phyloP scores from a whole-genome alignment of 2,329 filamentous ascomycete genomes.

The Delphinella strobiligena region DNA sequence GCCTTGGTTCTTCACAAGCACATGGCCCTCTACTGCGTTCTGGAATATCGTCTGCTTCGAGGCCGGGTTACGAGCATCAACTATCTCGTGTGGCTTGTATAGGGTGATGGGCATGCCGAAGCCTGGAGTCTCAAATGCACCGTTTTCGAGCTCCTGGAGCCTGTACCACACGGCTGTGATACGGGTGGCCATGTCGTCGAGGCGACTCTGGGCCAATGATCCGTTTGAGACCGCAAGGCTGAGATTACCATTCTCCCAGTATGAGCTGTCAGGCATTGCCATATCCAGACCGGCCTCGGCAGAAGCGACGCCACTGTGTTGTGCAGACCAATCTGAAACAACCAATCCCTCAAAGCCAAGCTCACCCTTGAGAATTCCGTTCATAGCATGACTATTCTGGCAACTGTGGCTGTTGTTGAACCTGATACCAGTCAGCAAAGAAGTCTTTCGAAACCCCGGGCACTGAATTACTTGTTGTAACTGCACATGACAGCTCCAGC shows the following conservation, averaged over 20 bases:
- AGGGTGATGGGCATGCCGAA: slow-evolving; percentile 41
- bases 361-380: slow-evolving; percentile 61
- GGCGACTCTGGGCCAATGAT: slow-evolving; percentile 40
- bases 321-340: slow-evolving; percentile 56
- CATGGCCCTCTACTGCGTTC: slow-evolving; percentile 51
- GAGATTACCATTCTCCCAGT: slow-evolving; percentile 30
- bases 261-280: slow-evolving; percentile 46
- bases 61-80: slow-evolving; percentile 44
- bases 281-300: slow-evolving; percentile 55
- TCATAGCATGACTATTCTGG: slow-evolving; percentile 57
- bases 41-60: slow-evolving; percentile 39
- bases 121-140: slow-evolving; percentile 25
- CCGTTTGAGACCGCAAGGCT: slow-evolving; percentile 48
- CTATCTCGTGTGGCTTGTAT: slow-evolving; percentile 36
- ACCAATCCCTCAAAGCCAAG: slow-evolving; percentile 61
- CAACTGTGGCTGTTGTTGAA: slow-evolving; percentile 43
- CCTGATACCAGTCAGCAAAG: slow-evolving; percentile 14
- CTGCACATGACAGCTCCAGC: slow-evolving; percentile 32
- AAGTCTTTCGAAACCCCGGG: slow-evolving; percentile 13
- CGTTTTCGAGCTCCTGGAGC: slow-evolving; percentile 32
- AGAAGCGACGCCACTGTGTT: slow-evolving; percentile 47
- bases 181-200: slow-evolving; percentile 50
- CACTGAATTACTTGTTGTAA: not conserved
- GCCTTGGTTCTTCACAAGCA: slow-evolving; percentile 51
- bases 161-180: slow-evolving; percentile 45